Base-by-base conservation (phyloP, 2,329 filamentous ascomycete species). In the Fusarium xylarioides region DNA sequence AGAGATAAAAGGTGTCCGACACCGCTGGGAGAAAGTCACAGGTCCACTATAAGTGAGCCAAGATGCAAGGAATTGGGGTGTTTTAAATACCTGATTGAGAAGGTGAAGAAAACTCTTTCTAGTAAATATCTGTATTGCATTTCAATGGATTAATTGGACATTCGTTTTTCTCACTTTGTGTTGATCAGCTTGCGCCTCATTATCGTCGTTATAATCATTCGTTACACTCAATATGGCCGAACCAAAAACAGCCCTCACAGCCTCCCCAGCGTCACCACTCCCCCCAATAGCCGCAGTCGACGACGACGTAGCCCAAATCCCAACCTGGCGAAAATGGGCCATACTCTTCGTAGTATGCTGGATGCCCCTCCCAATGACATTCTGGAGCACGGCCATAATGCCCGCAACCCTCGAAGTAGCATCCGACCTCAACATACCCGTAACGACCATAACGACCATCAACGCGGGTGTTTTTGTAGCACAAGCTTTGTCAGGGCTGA, bases 341-440 rank as follows among this genome's bases (percentile, higher is more conserved):
- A 78, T 78, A 16, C 74, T 78, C 19, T 78, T 78, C 23, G 76
- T 78, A 9, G 76, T 78, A 15, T 78, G 76, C 11, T 78, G 76
- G 76, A 78, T 78, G 76, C 75, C 76, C 3, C 63, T 78, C 8
- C 76, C 76, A 15, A 78, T 77, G 76, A 78, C 76, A 4, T 78
- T 78, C 52, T 78, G 76, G 76, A 74, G 76, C 40, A 78, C 76
- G 1, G 74, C 76, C 3, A 73, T 78, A 9, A 76, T 78, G 76
- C 75, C 76, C 5, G 76, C 74, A 0, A 77, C 71, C 0, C 26
- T 68, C 7, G 76, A 78, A 38, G 52, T 78, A 19, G 73, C 76
- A 2, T 53, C 68, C 6, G 70, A 63, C 7, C 42, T 76, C 6
- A 54, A 65, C 16, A 69, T 73, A 3, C 14, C 52, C 2, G 19